Evolutionary conservation across 495 filamentous ascomycete species (phyloP), one percentile per base, ranked within the genome.

Genomic region (Aspergillus mulundensis): DNA sequence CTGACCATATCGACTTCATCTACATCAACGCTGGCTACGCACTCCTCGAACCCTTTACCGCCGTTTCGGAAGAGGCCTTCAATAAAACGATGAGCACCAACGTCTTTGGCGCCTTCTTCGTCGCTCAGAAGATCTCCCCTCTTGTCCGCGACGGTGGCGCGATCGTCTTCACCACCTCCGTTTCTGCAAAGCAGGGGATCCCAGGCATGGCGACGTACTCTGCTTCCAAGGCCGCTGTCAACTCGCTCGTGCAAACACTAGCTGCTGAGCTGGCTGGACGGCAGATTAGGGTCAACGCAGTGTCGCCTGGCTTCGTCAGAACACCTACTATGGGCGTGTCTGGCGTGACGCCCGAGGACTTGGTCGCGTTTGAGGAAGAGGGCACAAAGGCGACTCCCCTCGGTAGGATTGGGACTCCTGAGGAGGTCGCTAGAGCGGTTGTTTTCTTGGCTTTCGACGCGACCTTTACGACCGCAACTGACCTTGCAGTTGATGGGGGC

Each of bases 71-170:
- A n/a, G 56, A 38, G 3, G 39, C 49, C 39, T 58, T 58, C 49
- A 25, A 41, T 2, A 48, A 49, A 19, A 58, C 49, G 18, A 39
- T 58, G 3, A 41, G 53, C 40, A 58, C 56, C 18, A 58, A 58
- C 41, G 56, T 58, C 41, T 58, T 58, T 15, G 56, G 56, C 15
- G 41, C 49, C 11, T 58, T 58, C 49, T 58, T 58, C 25, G 42
- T 30, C 0, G 48, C 49, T 0, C 56, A 58, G 36, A 36, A 58
- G 15, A 28, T 58, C 20, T 16, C 41, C 14, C 56, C 56, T 6
- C 24, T 58, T 19, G 1, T 58, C 5, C 30, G 24, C 7, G 49
- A 53, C 41, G 56, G 56, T 30, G 56, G 56, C 21, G 49, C 56
- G 16, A 47, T 58, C 20, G 56, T 58, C 14, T 58, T 58, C 48